Percentiles rank a stretch among this genome's conserved stretches.
Evolutionary conservation across 768 basidiomycete species (phyloP).

Genomic region (Sporobolomyces pararoseus): DNA sequence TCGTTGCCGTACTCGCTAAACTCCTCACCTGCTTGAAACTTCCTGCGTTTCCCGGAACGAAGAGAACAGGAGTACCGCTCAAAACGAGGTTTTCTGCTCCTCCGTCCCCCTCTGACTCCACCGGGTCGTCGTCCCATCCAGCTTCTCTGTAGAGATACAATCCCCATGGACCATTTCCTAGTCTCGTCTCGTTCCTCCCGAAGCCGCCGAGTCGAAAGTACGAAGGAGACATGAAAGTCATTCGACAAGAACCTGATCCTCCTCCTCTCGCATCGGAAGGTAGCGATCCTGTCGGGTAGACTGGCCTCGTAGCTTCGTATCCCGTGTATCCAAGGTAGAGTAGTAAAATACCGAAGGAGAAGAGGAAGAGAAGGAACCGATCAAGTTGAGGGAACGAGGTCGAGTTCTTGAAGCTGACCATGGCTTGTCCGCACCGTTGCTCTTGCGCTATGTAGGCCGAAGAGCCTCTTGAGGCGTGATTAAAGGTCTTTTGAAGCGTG

Average conservation of each 20-base stretch:
- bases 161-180: conserved; percentile 41
- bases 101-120: conserved; percentile 52
- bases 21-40: conserved; percentile 90
- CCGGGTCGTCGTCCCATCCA: conserved; percentile 65
- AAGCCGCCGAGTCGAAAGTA: conserved; percentile 71
- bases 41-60: conserved; percentile 96
- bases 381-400: conserved; percentile 5
- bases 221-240: conserved; percentile 93
- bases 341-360: conserved; percentile 11
- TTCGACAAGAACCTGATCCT: conserved; percentile 59
- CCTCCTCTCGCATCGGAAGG: conserved; percentile 23
- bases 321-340: conserved; percentile 30
- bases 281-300: conserved; percentile 44
- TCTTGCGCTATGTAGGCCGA: too few relatives aligned
- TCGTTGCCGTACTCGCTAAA: conserved; percentile 82
- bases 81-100: conserved; percentile 9
- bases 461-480: too few relatives aligned
- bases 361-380: background rate
- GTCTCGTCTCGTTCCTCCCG: conserved; percentile 63
- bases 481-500: background rate
- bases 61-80: conserved; percentile 77
- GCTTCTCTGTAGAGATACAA: conserved; percentile 88
- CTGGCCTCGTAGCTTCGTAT: conserved; percentile 28
- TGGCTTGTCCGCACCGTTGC: background rate
- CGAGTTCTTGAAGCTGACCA: background rate